Conservation (phyloP, 2,329 filamentous ascomycete genomes). For the Diaporthe destruens region DNA sequence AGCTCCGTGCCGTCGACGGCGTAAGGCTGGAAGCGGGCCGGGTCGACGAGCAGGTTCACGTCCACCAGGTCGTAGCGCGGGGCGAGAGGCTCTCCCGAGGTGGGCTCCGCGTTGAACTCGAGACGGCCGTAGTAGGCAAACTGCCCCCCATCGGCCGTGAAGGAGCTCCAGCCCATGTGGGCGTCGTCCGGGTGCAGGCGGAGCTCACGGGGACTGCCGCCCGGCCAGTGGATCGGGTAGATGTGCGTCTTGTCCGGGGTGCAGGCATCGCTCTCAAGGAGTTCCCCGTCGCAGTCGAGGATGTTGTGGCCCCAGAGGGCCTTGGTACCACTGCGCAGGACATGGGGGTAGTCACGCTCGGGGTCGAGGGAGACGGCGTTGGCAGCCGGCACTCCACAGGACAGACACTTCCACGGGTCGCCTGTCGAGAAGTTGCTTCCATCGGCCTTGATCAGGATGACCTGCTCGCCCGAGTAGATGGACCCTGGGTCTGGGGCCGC, state of each 20-base stretch:
- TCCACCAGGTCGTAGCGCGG: conserved; percentile 56
- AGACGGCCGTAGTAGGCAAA: conserved; percentile 46
- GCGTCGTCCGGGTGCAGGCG: conserved; percentile 59
- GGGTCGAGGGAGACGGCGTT: conserved; percentile 44
- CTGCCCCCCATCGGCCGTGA: conserved; percentile 43
- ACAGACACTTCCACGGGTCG: conserved; percentile 62
- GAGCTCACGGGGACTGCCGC: conserved; percentile 53
- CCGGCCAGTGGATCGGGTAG: conserved; percentile 55
- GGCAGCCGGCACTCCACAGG: conserved; percentile 54
- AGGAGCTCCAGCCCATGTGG: conserved; percentile 58
- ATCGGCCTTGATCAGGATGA: conserved; percentile 59
- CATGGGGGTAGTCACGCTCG: conserved; percentile 54
- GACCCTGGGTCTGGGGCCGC: conserved; percentile 53
- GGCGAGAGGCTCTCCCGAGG: conserved; percentile 19
- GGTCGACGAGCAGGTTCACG: conserved; percentile 51
- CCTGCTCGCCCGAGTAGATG: conserved; percentile 56
- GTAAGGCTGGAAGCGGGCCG: conserved; percentile 44
- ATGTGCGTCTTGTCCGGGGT: conserved; percentile 53
- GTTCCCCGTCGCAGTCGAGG: conserved; percentile 53
- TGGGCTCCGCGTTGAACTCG: conserved; percentile 52
- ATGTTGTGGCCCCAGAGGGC: conserved; percentile 52
- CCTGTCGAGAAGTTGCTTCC: conserved; percentile 57
- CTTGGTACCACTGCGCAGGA: conserved; percentile 54
- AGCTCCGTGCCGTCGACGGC: conserved; percentile 47
- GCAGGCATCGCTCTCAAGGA: conserved; percentile 53